These are phyloP conservation scores for Neonectria ditissima DNA, from an alignment of 2,329 filamentous ascomycete genomes.

Conservation along the genomic window DNA sequence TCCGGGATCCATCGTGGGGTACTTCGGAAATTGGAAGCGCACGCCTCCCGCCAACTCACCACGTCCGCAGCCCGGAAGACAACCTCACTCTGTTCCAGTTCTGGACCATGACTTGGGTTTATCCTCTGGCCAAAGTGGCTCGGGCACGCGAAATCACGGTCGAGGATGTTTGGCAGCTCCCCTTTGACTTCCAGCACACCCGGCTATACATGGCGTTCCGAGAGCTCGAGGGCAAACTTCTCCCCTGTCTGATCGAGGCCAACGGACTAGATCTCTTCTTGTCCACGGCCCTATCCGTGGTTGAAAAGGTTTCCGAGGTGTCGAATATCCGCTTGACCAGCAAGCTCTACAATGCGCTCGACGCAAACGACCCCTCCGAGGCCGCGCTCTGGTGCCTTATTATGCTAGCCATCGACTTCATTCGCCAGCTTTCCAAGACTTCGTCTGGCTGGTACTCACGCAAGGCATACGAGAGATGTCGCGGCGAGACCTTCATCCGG, in stretches of 20 bases:
- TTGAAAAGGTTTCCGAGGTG: conserved; percentile 57
- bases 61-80: conserved; percentile 80
- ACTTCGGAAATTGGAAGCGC: conserved; percentile 47
- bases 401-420: conserved; percentile 50
- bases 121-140: conserved; percentile 76
- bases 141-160: conserved; percentile 75
- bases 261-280: conserved; percentile 85
- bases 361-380: conserved; percentile 44
- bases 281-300: conserved; percentile 70
- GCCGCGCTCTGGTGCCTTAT: conserved; percentile 53
- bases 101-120: conserved; percentile 87
- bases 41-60: conserved; percentile 43
- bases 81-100: conserved; percentile 84
- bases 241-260: conserved; percentile 75
- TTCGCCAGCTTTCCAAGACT: conserved; percentile 52
- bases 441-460: conserved; percentile 80
- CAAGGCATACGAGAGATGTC: conserved; percentile 83
- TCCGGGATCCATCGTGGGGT: conserved; percentile 52
- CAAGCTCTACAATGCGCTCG: conserved; percentile 51
- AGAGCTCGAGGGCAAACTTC: conserved; percentile 77
- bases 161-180: conserved; percentile 84
- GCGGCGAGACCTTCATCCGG: conserved; percentile 72
- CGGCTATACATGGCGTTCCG: conserved; percentile 81
- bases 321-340: conserved; percentile 54
- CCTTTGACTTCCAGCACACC: conserved; percentile 84